Conservation (phyloP, 257 asterid genomes). For the Mentha longifolia region DNA sequence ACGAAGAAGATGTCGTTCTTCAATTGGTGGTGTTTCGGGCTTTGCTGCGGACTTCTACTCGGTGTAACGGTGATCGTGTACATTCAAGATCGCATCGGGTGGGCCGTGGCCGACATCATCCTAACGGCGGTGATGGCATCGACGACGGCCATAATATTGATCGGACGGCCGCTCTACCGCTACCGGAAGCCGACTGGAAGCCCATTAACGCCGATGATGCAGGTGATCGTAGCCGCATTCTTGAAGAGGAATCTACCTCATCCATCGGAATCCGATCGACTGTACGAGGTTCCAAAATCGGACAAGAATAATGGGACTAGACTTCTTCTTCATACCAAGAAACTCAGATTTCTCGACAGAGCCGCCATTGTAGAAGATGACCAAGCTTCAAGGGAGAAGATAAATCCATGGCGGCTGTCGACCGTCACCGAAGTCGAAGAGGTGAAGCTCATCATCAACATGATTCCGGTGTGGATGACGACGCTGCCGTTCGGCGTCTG, state of each 20-base stretch:
- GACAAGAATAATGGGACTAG: conserved; percentile 44
- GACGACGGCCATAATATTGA: conserved; percentile 43
- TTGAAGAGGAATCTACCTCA: conserved; percentile 55
- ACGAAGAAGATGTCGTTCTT: conserved; percentile 73
- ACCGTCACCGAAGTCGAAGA: conserved; percentile 76
- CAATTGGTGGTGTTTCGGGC: conserved; percentile 86
- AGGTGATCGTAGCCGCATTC: conserved; percentile 68
- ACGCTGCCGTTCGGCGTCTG: conserved; percentile 70
- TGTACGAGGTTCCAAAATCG: conserved; percentile 56
- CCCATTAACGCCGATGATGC: conserved; percentile 73
- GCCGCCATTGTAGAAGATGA: conserved; percentile 67
- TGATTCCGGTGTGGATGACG: conserved; percentile 81
- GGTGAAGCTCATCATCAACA: conserved; percentile 61
- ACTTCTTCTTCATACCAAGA: conserved; percentile 62
- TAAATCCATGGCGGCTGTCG: conserved; percentile 61
- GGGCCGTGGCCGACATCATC: conserved; percentile 66
- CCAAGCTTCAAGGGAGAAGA: conserved; percentile 25
- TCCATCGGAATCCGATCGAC: conserved; percentile 47
- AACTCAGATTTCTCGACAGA: conserved; percentile 73
- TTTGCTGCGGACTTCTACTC: conserved; percentile 64
- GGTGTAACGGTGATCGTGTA: conserved; percentile 69
- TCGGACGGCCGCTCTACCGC: conserved; percentile 70
- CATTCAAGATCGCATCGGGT: conserved; percentile 64
- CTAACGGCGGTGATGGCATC: conserved; percentile 57
- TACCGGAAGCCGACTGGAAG: conserved; percentile 64